phyloP scores from a whole-genome alignment of 805 yeast genomes.

The Babjeviella inositovora region DNA sequence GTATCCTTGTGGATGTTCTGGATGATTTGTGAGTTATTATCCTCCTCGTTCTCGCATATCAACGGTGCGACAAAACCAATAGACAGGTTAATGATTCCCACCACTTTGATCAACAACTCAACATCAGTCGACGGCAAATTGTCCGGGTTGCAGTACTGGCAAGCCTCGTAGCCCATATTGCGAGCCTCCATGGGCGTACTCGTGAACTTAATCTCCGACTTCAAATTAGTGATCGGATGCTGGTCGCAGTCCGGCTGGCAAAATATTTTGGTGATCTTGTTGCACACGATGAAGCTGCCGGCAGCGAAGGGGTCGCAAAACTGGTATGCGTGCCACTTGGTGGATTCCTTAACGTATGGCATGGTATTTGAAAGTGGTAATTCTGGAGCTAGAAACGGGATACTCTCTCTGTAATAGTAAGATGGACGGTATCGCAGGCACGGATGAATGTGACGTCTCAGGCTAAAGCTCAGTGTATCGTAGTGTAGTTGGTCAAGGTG shows the following conservation, averaged over 20 bases:
- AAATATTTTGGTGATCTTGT: slow-evolving; percentile 19
- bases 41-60: slow-evolving; percentile 24
- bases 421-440: too few species aligned
- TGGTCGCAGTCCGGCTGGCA: slow-evolving; percentile 61
- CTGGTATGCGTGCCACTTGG: slow-evolving; percentile 50
- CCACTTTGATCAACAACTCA: slow-evolving; percentile 26
- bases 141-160: slow-evolving; percentile 39
- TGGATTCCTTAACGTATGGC: slow-evolving; percentile 23
- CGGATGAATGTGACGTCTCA: too few species aligned
- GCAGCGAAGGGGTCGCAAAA: slow-evolving; percentile 54
- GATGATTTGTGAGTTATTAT: slow-evolving; percentile 16
- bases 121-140: slow-evolving; percentile 26
- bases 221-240: slow-evolving; percentile 20
- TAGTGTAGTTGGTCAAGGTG: too few species aligned
- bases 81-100: slow-evolving; percentile 32
- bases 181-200: slow-evolving; percentile 22
- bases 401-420: too few species aligned
- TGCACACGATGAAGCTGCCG: slow-evolving; percentile 36
- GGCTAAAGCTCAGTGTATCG: too few species aligned
- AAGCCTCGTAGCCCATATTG: slow-evolving; percentile 26
- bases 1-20: slow-evolving; percentile 15
- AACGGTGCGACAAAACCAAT: slow-evolving; percentile 44
- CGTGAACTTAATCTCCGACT: slow-evolving; percentile 27
- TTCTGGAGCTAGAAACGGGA: too few species aligned
- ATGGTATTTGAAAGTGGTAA: too few species aligned